Base-by-base conservation (phyloP, 2,329 filamentous ascomycete species). In the Berkeleyomyces rouxiae region DNA sequence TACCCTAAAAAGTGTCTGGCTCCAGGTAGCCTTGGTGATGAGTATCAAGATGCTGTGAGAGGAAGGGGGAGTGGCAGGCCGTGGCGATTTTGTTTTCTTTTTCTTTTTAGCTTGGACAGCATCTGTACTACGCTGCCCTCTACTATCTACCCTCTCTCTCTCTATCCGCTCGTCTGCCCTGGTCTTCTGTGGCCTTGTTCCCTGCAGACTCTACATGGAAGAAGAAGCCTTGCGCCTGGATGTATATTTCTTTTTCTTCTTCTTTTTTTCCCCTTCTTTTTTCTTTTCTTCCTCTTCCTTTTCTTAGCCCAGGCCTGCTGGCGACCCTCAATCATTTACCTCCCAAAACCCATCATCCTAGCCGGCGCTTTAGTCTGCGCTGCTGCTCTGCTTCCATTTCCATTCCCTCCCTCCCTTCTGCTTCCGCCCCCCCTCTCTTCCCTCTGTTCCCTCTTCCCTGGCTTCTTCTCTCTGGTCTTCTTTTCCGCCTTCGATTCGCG, bases 151-250 rank as follows among this genome's bases (percentile, higher is more conserved):
- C 23, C 23, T 11, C 6, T 42, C 6, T 42, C 7, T 13, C 10
- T 43, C n/a, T 13, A 43, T 43, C n/a, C n/a, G 42, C 23, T 43
- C 10, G 42, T 6, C 42, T 43, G 9, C 6, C n/a, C 7, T 43
- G 42, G 42, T 43, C 42, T 43, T 9, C 7, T 11, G 7, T 42
- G 40, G 40, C 40, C 40, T 58, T 53, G 37, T 51, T 51, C 47
- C 7, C 47, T 51, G 47, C 23, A 51, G 64, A 47, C 57, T 62
- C 31, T 51, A 23, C 47, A 51, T 51, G 47, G 47, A 51, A 51
- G 64, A 43, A 44, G 64, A 43, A 44, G 49, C 44, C 46, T 58
- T 60, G 61, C 61, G 65, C 58, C 39, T 46, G 53, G 39, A 61
- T 46, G 53, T 31, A 61, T 51, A 51, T 51, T 51, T 36, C n/a